Evolutionary conservation across 192 early-diverging fungal genomes (phyloP).

Genomic region (Umbelopsis vinacea): DNA sequence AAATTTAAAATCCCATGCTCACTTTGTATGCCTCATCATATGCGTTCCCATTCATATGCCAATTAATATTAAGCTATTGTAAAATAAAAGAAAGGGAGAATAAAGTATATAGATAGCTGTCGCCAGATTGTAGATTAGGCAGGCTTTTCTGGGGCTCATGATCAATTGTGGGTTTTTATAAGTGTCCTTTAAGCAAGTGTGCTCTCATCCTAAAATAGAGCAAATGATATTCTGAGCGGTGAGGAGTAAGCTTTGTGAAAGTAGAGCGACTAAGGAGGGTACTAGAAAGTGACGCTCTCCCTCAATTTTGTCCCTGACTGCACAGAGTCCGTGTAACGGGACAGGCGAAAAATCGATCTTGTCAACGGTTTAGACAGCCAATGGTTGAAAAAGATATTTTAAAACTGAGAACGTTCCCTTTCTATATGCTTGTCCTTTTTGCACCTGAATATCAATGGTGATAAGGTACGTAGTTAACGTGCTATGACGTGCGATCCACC

Average conservation of each 20-base stretch:
- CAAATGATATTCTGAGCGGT: constrained; percentile 7
- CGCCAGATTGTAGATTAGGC: background rate
- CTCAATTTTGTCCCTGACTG: constrained; percentile 1
- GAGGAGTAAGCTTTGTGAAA: constrained; percentile 13
- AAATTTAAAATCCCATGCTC: background rate
- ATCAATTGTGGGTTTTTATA: background rate
- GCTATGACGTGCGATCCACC: too few relatives aligned
- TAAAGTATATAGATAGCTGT: background rate
- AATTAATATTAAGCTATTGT: constrained; percentile 1
- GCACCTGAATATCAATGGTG: too few relatives aligned
- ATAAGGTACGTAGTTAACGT: too few relatives aligned
- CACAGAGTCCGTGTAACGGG: background rate
- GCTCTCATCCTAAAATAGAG: constrained; percentile 18
- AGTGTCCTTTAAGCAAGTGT: background rate
- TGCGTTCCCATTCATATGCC: constrained; percentile 14
- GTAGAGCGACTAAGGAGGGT: background rate
- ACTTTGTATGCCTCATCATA: background rate
- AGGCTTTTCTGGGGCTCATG: background rate
- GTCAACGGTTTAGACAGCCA: too few relatives aligned
- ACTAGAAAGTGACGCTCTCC: background rate
- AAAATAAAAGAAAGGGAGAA: background rate
- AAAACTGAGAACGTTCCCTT: too few relatives aligned
- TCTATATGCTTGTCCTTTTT: too few relatives aligned
- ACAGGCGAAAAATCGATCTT: too few relatives aligned
- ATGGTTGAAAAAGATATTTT: too few relatives aligned